Percentiles rank a stretch among this genome's conserved stretches.
These are phyloP conservation scores for Haplosporangium gracile DNA, from an alignment of 192 early-diverging fungal species.

Conservation along the genomic window DNA sequence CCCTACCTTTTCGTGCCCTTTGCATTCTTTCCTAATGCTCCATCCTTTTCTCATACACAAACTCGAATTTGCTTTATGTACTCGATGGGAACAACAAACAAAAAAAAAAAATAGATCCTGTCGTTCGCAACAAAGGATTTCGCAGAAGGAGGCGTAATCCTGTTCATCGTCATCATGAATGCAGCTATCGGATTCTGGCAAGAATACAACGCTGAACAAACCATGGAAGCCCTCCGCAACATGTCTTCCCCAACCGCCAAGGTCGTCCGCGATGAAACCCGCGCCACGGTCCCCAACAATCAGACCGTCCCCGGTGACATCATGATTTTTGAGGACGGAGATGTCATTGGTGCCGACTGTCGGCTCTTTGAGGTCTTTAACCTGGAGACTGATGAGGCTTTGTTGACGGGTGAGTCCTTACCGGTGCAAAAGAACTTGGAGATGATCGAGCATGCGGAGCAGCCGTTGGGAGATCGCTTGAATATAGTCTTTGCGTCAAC, in stretches of 20 bases:
- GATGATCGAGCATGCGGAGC: slow-evolving; percentile 74
- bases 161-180: slow-evolving; percentile 84
- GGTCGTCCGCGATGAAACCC: slow-evolving; percentile 86
- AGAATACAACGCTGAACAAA: slow-evolving; percentile 93
- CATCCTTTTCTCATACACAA: slow-evolving; percentile 22
- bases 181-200: slow-evolving; percentile 89
- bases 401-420: slow-evolving; percentile 91
- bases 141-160: slow-evolving; percentile 81
- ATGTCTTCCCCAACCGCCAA: slow-evolving; percentile 87
- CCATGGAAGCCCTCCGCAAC: slow-evolving; percentile 91
- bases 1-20: neutral
- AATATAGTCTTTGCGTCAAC: slow-evolving; percentile 92
- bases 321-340: slow-evolving; percentile 91
- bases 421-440: slow-evolving; percentile 78
- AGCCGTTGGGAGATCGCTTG: slow-evolving; percentile 88
- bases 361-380: slow-evolving; percentile 88
- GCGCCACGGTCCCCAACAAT: slow-evolving; percentile 76
- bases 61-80: neutral
- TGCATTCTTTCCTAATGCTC: neutral
- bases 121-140: slow-evolving; percentile 76
- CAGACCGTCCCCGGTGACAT: slow-evolving; percentile 92
- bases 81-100: too few species aligned
- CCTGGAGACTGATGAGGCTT: slow-evolving; percentile 90
- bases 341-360: slow-evolving; percentile 92
- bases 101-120: slow-evolving; percentile 40